These are phyloP conservation scores for Pontederia crassipes DNA, from an alignment of 176 grass and related monocot genomes.

Conservation along the genomic window DNA sequence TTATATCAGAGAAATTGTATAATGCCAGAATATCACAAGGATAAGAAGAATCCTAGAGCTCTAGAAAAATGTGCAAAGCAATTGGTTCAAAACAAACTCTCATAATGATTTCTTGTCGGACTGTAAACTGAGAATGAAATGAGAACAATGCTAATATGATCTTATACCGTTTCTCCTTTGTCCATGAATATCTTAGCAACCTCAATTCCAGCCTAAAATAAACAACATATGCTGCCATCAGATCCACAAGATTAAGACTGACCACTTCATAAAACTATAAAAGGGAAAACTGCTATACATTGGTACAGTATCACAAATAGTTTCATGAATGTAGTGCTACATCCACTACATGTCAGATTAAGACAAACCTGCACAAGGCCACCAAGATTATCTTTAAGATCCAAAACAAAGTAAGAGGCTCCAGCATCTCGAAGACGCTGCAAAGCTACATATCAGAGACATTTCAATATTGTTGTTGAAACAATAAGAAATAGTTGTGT, in stretches of 20 bases:
- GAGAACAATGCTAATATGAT: not conserved
- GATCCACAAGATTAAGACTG: too few relatives aligned
- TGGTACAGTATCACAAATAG: not conserved
- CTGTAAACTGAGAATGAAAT: not conserved
- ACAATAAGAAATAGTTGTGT: too few relatives aligned
- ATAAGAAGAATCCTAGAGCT: not conserved
- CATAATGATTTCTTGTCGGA: too few relatives aligned
- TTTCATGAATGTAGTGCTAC: not conserved
- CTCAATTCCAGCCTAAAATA: conserved; percentile 82
- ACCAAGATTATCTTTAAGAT: conserved; percentile 97
- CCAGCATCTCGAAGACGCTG: conserved; percentile 66
- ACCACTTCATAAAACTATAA: too few relatives aligned
- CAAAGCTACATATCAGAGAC: conserved; percentile 53
- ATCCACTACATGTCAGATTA: not conserved
- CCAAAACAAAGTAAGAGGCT: conserved; percentile 79
- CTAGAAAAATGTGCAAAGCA: not conserved
- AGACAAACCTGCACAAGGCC: conserved; percentile 74
- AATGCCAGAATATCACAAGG: not conserved
- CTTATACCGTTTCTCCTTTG: conserved; percentile 83
- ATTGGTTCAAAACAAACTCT: too few relatives aligned
- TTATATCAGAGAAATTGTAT: not conserved
- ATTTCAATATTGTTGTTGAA: not conserved
- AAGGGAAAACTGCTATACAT: too few relatives aligned
- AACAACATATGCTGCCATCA: conserved; percentile 9
- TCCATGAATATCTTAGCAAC: conserved; percentile 86